Conservation (phyloP, 2,329 filamentous ascomycete species). For the Leptodontidium sp. region DNA sequence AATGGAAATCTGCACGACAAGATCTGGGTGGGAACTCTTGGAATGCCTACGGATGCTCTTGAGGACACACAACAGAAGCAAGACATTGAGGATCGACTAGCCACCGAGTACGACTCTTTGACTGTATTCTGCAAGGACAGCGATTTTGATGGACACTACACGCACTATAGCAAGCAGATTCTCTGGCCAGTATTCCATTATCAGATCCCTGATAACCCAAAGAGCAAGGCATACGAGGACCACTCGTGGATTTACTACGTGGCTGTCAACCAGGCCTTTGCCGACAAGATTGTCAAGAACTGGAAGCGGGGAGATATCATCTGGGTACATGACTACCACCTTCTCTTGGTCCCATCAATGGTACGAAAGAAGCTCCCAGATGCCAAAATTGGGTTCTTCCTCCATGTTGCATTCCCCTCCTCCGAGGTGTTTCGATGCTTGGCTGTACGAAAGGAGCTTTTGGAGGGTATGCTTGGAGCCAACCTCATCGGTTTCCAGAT, state of each 20-base stretch:
- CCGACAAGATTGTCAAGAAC: conserved; percentile 86
- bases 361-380: conserved; percentile 89
- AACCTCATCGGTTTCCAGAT: conserved; percentile 95
- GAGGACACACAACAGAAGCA: conserved; percentile 76
- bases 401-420: conserved; percentile 94
- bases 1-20: conserved; percentile 76
- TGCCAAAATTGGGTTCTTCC: conserved; percentile 94
- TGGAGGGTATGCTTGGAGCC: conserved; percentile 92
- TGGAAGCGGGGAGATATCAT: conserved; percentile 94
- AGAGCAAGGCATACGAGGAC: conserved; percentile 97
- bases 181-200: conserved; percentile 98
- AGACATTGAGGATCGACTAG: conserved; percentile 83
- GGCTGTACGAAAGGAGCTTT: conserved; percentile 83
- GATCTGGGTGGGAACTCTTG: conserved; percentile 91
- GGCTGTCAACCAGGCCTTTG: conserved; percentile 91
- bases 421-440: conserved; percentile 96
- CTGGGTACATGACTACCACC: conserved; percentile 96
- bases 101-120: conserved; percentile 82
- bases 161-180: conserved; percentile 97
- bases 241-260: conserved; percentile 97
- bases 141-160: conserved; percentile 94
- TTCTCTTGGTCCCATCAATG: conserved; percentile 89
- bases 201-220: conserved; percentile 95
- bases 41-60: conserved; percentile 91
- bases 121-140: conserved; percentile 88